These are phyloP conservation scores for Dendrobium officinale DNA, from an alignment of 106 monocot species.

Conservation along the genomic window DNA sequence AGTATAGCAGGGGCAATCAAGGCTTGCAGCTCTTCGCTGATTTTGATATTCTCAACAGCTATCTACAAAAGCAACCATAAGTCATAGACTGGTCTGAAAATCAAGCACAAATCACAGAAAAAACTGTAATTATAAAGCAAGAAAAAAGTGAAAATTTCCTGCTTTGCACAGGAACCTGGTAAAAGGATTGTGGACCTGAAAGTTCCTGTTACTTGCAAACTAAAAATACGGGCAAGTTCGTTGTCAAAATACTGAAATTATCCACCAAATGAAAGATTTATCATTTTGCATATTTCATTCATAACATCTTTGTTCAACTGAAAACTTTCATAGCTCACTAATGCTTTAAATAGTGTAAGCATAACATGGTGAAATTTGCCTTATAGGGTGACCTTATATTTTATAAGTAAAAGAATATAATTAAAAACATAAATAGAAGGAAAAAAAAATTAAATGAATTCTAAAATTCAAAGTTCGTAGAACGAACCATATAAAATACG, in stretches of 20 bases:
- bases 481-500: too few species aligned
- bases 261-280: not conserved
- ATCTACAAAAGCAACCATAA: constrained; percentile 22
- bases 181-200: not conserved
- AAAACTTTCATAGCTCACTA: not conserved
- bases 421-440: too few species aligned
- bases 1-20: constrained; percentile 76
- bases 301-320: not conserved
- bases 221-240: not conserved
- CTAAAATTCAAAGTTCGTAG: too few species aligned
- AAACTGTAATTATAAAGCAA: not conserved
- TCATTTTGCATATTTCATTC: not conserved
- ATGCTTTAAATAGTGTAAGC: too few species aligned
- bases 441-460: too few species aligned
- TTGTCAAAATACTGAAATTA: not conserved
- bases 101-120: not conserved
- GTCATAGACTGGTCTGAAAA: not conserved
- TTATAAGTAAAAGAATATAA: too few species aligned
- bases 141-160: not conserved
- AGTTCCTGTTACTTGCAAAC: not conserved
- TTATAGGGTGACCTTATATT: too few species aligned
- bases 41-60: constrained; percentile 72
- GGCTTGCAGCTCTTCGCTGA: constrained; percentile 62
- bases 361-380: too few species aligned
- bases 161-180: not conserved